A percentile compares a stretch with the other conserved stretches of the same genome.
Conservation (phyloP, 2,329 filamentous ascomycete genomes). For the Beauveria australis region DNA sequence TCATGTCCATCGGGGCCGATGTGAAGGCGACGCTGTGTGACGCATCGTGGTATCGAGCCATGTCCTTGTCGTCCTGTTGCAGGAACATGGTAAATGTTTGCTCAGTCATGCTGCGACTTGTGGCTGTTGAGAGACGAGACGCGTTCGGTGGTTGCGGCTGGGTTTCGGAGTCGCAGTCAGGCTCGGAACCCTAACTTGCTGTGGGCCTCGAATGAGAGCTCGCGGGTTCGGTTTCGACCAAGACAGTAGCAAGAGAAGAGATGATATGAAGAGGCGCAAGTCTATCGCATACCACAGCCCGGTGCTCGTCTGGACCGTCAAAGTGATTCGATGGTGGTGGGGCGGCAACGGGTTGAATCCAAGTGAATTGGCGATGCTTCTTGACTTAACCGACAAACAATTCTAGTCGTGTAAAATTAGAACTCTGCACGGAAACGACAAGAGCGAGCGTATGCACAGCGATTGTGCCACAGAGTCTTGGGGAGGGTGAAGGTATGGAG, state of each 20-base stretch:
- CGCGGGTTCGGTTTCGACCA: neutral
- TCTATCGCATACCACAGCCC: neutral
- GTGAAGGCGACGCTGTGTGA: slow-evolving; percentile 31
- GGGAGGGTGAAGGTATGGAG: neutral
- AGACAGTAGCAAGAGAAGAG: neutral
- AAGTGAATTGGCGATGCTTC: neutral
- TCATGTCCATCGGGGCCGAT: slow-evolving; percentile 38
- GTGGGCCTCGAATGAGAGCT: neutral
- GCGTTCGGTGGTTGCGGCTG: neutral
- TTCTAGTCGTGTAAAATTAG: neutral
- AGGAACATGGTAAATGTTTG: slow-evolving; percentile 13
- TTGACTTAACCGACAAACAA: neutral
- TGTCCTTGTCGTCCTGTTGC: slow-evolving; percentile 28
- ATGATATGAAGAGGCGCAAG: neutral
- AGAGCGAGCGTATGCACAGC: neutral
- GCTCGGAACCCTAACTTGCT: neutral
- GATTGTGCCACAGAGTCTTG: neutral
- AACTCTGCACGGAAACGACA: neutral
- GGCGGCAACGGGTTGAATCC: neutral
- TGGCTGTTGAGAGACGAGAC: neutral
- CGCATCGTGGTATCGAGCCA: slow-evolving; percentile 38
- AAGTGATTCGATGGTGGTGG: neutral
- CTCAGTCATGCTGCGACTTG: slow-evolving; percentile 3
- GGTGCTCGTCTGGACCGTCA: neutral
- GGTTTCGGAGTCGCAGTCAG: slow-evolving; percentile 1